These are phyloP conservation scores for Boletus rubropictus DNA, from an alignment of 768 basidiomycete species.

Conservation along the genomic window DNA sequence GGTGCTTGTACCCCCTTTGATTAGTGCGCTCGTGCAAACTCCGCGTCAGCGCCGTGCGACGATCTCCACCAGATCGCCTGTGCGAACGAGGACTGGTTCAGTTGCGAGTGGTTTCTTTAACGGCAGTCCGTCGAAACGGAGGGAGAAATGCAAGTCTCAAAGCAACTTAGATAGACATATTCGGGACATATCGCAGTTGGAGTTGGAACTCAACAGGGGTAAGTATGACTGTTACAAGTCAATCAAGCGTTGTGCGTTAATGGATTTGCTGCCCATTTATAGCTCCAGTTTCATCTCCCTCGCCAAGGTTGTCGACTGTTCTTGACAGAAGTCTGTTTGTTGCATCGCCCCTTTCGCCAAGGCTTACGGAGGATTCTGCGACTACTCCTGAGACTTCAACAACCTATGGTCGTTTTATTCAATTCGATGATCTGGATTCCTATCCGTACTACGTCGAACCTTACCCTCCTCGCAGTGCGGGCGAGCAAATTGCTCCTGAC, in stretches of 20 bases:
- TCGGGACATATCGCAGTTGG: constrained; percentile 56
- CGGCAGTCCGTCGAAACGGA: constrained; percentile 55
- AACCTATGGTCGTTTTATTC: constrained; percentile 8
- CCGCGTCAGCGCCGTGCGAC: constrained; percentile 52
- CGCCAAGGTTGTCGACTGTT: constrained; percentile 56
- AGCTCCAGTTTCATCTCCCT: constrained; percentile 36
- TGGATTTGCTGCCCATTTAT: not conserved
- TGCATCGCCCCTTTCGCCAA: constrained; percentile 38
- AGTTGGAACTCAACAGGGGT: constrained; percentile 63
- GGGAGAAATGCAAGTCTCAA: constrained; percentile 63
- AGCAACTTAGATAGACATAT: constrained; percentile 64
- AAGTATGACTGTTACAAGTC: constrained; percentile 21
- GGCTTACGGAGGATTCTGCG: constrained; percentile 35
- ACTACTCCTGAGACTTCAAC: constrained; percentile 19
- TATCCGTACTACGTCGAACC: constrained; percentile 63
- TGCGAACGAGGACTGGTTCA: constrained; percentile 27
- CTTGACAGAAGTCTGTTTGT: constrained; percentile 68
- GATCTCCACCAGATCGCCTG: constrained; percentile 59
- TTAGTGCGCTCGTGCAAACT: constrained; percentile 25
- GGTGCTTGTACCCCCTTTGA: constrained; percentile 16
- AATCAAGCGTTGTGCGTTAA: not conserved
- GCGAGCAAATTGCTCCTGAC: constrained; percentile 36
- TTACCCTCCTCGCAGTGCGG: constrained; percentile 47
- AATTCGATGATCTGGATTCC: constrained; percentile 45
- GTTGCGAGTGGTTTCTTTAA: constrained; percentile 32